These are phyloP conservation scores for Ceratobasidium sp. DNA, from an alignment of 1,284 basidiomycete species.

Conservation along the genomic window DNA sequence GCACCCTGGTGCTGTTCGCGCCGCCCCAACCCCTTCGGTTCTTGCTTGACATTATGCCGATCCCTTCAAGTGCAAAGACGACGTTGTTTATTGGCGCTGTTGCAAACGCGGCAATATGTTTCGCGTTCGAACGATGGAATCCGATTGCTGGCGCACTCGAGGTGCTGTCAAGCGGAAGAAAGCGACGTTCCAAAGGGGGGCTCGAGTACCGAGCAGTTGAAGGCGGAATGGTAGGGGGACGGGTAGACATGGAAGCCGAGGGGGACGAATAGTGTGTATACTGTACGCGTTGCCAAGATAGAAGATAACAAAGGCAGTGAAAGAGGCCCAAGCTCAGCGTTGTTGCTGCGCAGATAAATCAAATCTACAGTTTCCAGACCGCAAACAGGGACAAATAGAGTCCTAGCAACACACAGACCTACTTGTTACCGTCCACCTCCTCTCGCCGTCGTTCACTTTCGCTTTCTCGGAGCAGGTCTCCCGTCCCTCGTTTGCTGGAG, in stretches of 20 bases:
- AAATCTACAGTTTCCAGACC: neutral
- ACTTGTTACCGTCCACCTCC: slow-evolving; percentile 2
- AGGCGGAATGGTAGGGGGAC: slow-evolving; percentile 58
- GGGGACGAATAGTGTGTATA: slow-evolving; percentile 39
- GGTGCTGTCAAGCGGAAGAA: slow-evolving; percentile 50
- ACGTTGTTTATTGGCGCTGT: slow-evolving; percentile 74
- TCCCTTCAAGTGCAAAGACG: slow-evolving; percentile 74
- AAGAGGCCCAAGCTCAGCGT: slow-evolving; percentile 7
- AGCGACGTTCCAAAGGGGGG: slow-evolving; percentile 60
- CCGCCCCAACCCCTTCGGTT: slow-evolving; percentile 68
- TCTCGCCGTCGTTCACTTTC: slow-evolving; percentile 52
- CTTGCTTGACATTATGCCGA: slow-evolving; percentile 78
- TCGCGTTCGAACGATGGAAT: slow-evolving; percentile 82
- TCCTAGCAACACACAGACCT: slow-evolving; percentile 5
- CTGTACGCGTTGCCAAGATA: slow-evolving; percentile 19
- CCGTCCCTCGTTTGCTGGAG: slow-evolving; percentile 47
- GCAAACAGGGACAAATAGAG: slow-evolving; percentile 4
- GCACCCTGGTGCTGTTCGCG: slow-evolving; percentile 73
- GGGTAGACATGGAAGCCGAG: slow-evolving; percentile 5
- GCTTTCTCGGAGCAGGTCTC: slow-evolving; percentile 62
- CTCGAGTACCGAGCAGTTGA: slow-evolving; percentile 78
- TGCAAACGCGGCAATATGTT: slow-evolving; percentile 75
- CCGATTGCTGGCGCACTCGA: slow-evolving; percentile 65
- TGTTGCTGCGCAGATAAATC: slow-evolving; percentile 6
- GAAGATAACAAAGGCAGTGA: slow-evolving; percentile 24